A percentile compares a stretch with the other conserved stretches of the same genome.
Evolutionary conservation across 345 rosid species (phyloP).

Genomic region (Hypericum perforatum): DNA sequence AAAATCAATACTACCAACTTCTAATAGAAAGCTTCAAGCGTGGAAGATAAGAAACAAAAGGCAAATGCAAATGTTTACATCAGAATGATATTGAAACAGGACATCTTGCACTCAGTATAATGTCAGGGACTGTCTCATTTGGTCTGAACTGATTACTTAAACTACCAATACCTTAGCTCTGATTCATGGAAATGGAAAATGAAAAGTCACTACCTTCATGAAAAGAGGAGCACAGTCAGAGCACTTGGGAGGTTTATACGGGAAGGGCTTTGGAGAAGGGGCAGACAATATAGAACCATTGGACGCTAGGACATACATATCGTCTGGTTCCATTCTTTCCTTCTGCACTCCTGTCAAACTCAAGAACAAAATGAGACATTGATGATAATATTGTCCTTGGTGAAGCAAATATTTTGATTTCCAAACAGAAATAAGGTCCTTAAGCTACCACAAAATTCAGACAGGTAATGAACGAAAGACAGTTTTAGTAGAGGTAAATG

Average conservation of each 20-base stretch:
- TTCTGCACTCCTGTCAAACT: constrained; percentile 78
- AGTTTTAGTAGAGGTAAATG: too few species aligned
- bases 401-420: too few species aligned
- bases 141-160: too few species aligned
- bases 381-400: background rate
- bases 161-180: background rate
- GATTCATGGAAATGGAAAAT: background rate
- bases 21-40: background rate
- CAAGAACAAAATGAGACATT: constrained; percentile 11
- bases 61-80: background rate
- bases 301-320: constrained; percentile 72
- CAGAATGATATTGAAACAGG: too few species aligned
- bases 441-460: too few species aligned
- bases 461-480: too few species aligned
- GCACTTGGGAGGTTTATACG: constrained; percentile 82
- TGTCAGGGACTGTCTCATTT: too few species aligned
- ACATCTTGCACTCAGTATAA: too few species aligned
- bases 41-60: constrained; percentile 3
- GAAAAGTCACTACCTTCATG: constrained; percentile 48
- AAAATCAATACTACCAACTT: background rate
- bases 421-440: too few species aligned
- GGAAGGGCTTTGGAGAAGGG: constrained; percentile 79
- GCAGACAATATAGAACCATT: constrained; percentile 50
- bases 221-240: constrained; percentile 87
- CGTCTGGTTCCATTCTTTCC: constrained; percentile 95